Conservation (phyloP, 768 basidiomycete genomes). For the Dioszegia hungarica region DNA sequence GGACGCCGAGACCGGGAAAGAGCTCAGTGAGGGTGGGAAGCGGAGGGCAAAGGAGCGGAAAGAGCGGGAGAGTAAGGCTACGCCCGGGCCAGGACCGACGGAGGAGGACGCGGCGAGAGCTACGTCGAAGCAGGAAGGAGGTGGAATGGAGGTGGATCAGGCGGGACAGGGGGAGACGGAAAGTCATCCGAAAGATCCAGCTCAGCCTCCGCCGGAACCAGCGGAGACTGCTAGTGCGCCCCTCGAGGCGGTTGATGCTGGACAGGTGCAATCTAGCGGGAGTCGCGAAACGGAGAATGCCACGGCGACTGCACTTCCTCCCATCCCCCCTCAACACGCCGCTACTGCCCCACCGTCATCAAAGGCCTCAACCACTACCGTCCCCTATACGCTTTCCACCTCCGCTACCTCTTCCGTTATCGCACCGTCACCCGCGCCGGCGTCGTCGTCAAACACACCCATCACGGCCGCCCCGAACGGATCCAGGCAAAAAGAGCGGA, state of each 20-base stretch:
- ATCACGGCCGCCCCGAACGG: neutral
- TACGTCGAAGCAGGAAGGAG: neutral
- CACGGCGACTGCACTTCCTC: neutral
- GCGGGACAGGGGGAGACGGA: neutral
- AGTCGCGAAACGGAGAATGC: neutral
- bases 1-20: neutral
- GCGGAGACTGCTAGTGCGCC: constrained; percentile 6
- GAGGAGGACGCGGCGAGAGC: neutral
- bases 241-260: neutral
- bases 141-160: constrained; percentile 1
- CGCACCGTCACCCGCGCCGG: too few species aligned
- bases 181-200: constrained; percentile 4
- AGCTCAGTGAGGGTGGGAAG: constrained; percentile 5
- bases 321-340: neutral
- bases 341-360: too few species aligned
- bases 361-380: too few species aligned
- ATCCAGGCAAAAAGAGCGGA: neutral
- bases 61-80: neutral
- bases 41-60: neutral
- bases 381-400: too few species aligned
- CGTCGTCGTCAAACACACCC: too few species aligned
- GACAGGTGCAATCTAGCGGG: neutral
- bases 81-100: too few species aligned
- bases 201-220: constrained; percentile 2
- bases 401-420: too few species aligned